Conservation (phyloP, 2,329 filamentous ascomycete species). For the Thermoascus crustaceus region DNA sequence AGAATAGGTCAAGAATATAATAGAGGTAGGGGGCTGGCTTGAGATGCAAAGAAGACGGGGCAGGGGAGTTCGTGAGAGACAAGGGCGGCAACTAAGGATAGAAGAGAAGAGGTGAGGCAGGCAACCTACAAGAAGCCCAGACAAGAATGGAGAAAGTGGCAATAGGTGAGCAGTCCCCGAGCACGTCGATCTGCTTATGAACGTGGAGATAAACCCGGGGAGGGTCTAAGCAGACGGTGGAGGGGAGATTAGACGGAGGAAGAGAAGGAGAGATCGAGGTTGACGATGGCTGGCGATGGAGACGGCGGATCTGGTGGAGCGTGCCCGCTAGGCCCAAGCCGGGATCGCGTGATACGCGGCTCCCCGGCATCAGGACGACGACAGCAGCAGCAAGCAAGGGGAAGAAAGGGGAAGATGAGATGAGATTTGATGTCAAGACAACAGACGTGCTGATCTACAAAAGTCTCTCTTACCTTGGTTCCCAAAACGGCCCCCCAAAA, state of each 20-base stretch:
- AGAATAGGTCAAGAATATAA: background rate
- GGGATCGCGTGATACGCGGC: background rate
- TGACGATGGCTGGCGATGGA: background rate
- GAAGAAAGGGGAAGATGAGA: background rate
- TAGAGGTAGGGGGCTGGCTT: background rate
- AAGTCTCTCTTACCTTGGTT: too few species aligned
- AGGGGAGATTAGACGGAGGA: conserved; percentile 1
- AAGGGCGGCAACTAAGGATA: conserved; percentile 8
- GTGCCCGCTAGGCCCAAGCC: background rate
- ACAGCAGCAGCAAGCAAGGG: background rate
- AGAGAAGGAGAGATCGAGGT: background rate
- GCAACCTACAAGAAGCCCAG: conserved; percentile 38
- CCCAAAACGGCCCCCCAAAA: too few species aligned
- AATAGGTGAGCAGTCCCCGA: conserved; percentile 9
- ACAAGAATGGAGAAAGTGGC: conserved; percentile 13
- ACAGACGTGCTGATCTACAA: too few species aligned
- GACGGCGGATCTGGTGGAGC: conserved; percentile 1
- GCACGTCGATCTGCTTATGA: conserved; percentile 5
- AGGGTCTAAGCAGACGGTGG: background rate
- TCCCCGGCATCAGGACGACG: background rate
- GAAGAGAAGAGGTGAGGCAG: conserved; percentile 18
- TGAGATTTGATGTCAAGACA: background rate
- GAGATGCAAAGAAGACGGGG: conserved; percentile 3
- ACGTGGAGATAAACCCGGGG: background rate
- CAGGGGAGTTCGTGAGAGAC: conserved; percentile 7